phyloP scores from a whole-genome alignment of 306 rosid species.

The Fagus crenata region DNA sequence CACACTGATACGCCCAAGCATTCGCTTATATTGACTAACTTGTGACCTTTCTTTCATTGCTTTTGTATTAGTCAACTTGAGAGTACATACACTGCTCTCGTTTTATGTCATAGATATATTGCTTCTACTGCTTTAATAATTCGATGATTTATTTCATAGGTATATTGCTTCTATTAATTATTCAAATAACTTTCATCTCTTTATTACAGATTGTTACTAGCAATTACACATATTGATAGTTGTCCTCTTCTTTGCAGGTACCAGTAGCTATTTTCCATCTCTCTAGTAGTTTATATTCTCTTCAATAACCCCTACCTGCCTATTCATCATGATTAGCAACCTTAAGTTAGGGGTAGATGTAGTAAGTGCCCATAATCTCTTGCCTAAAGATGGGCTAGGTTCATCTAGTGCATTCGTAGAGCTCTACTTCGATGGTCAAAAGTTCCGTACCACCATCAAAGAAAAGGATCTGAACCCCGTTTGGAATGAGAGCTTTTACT shows the following conservation, averaged over 20 bases:
- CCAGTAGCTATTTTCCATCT: constrained; percentile 19
- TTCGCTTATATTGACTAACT: no score
- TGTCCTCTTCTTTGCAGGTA: constrained; percentile 31
- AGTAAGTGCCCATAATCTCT: constrained; percentile 77
- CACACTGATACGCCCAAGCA: no score
- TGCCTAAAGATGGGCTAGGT: constrained; percentile 83
- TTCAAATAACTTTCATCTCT: not conserved
- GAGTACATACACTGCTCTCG: not conserved
- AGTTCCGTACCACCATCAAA: constrained; percentile 63
- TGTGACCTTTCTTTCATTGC: not conserved
- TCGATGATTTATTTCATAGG: not conserved
- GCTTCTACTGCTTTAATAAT: not conserved
- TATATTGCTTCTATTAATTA: not conserved
- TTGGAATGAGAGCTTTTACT: constrained; percentile 85
- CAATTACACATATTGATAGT: not conserved
- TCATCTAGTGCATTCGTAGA: constrained; percentile 76
- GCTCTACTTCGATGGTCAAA: constrained; percentile 79
- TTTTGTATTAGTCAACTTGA: not conserved
- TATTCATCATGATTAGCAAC: constrained; percentile 41
- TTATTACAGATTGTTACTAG: constrained; percentile 13
- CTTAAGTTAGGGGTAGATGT: constrained; percentile 81
- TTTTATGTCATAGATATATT: not conserved
- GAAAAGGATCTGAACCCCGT: constrained; percentile 77
- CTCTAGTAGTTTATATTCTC: constrained; percentile 15
- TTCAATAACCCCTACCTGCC: constrained; percentile 18